phyloP scores from a whole-genome alignment of 192 early-diverging fungal genomes.

The Haplosporangium gracile region DNA sequence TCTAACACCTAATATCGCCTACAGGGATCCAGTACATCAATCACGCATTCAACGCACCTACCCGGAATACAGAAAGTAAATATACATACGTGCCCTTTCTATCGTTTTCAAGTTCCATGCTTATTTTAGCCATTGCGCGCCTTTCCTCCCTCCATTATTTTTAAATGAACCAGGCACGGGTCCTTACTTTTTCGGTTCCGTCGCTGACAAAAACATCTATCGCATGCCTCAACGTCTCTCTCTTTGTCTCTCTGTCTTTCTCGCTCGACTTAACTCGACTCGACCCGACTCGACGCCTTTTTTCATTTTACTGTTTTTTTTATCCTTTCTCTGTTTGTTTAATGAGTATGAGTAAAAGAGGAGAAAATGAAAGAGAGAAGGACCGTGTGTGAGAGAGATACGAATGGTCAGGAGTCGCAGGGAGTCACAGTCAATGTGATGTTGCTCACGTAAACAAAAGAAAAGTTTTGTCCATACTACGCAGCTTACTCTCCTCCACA shows the following conservation, averaged over 20 bases:
- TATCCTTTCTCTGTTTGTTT: neutral
- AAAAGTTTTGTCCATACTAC: neutral
- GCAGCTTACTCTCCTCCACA: neutral
- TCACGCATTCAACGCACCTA: neutral
- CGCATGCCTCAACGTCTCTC: neutral
- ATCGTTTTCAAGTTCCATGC: neutral
- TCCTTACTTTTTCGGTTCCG: neutral
- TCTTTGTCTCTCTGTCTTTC: too few relatives aligned
- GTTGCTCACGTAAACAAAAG: slow-evolving; percentile 3
- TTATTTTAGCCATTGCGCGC: neutral
- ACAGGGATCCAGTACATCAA: neutral
- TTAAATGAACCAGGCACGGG: neutral
- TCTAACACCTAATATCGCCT: neutral
- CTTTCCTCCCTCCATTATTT: neutral
- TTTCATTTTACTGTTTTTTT: neutral
- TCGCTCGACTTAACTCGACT: too few relatives aligned
- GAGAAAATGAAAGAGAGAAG: neutral
- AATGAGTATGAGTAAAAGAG: neutral
- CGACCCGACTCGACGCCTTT: neutral
- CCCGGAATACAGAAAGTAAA: neutral
- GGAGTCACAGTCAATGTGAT: neutral
- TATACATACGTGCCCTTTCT: neutral
- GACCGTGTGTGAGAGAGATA: neutral
- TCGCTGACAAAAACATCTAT: neutral
- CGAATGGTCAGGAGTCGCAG: neutral